phyloP scores from a whole-genome alignment of 345 rosid species.

The Carallia pectinifolia region DNA sequence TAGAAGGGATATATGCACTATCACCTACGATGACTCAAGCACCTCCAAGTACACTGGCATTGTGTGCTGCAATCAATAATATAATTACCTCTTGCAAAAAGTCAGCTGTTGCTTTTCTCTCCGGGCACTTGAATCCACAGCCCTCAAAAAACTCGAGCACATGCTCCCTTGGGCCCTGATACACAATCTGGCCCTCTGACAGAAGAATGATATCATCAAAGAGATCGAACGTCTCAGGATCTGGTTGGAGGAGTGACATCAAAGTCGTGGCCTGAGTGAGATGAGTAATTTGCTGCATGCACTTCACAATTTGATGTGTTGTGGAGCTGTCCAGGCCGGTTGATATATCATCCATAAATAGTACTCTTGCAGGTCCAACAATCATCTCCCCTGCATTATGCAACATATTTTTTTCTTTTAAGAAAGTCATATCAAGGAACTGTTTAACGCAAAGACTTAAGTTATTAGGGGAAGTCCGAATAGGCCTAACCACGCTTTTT shows the following conservation, averaged over 20 bases:
- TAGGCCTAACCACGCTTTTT: too few relatives aligned
- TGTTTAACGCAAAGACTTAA: too few relatives aligned
- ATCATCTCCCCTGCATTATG: conserved; percentile 79
- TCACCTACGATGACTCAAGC: too few relatives aligned
- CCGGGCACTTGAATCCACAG: conserved; percentile 82
- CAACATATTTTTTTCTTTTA: background rate
- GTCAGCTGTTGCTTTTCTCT: conserved; percentile 85
- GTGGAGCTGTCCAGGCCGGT: conserved; percentile 96
- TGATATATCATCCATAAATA: conserved; percentile 95
- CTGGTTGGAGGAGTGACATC: conserved; percentile 86
- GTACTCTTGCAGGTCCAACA: conserved; percentile 83
- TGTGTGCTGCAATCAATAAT: too few relatives aligned
- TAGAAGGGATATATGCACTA: too few relatives aligned
- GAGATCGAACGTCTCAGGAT: conserved; percentile 89
- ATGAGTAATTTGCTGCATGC: conserved; percentile 76
- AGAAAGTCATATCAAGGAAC: too few relatives aligned
- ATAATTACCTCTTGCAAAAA: conserved; percentile 80
- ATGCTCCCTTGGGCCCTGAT: conserved; percentile 76
- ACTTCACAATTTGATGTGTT: conserved; percentile 80
- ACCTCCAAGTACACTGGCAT: too few relatives aligned
- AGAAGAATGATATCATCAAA: conserved; percentile 80
- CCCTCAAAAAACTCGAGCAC: conserved; percentile 60
- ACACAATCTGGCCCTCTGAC: conserved; percentile 83
- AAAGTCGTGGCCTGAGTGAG: conserved; percentile 66
- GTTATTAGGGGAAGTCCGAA: too few relatives aligned